Evolutionary conservation across 345 rosid species (phyloP), one percentile per base, ranked within the genome.

Genomic region (Geranium brycei): DNA sequence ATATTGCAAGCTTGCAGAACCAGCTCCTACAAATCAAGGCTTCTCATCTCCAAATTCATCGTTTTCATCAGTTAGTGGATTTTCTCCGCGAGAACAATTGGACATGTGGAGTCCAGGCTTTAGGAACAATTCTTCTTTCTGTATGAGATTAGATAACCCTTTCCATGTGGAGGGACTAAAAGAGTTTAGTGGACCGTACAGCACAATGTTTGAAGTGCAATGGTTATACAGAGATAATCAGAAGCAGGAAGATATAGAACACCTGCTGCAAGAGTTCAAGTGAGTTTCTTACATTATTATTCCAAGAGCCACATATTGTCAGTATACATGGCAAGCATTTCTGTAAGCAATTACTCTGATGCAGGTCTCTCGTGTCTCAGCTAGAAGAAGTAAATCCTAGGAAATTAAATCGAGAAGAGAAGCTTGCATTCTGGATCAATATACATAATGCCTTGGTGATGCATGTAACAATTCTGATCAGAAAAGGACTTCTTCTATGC

Each of bases 351-450:
- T 40, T 58, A 23, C 71, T 62, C 31, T 66, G 56, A 51, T 74
- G 61, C 81, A 93, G 99, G 70, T 90, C 88, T 35, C 85, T 88
- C 30, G 81, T 93, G 57, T 77, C 87, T 78, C 87, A 81, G 64
- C 61, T 93, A 67, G 96, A 93, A 77, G 81, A 81, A 60, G 81
- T 90, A 0, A 72, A 87, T 77, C 95, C 88, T 17, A 79, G 82
- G 81, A 88, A 76, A 75, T 68, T 93, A 78, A 84, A 81, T 64
- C 87, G 85, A n/a, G 91, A 84, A 66, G 99, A 93, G 79, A 90
- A 88, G 78, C 73, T 95, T 23, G 96, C 99, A 17, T 95, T 95
- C 77, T 95, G 97, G 99, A 84, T 91, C 74, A 95, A 95, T 58
- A 70, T 90, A 66, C 99, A 95, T 79, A 95, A 95, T 72, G 87